Evolutionary conservation across 495 filamentous ascomycete genomes (phyloP).

Genomic region (Annulohypoxylon stygium): DNA sequence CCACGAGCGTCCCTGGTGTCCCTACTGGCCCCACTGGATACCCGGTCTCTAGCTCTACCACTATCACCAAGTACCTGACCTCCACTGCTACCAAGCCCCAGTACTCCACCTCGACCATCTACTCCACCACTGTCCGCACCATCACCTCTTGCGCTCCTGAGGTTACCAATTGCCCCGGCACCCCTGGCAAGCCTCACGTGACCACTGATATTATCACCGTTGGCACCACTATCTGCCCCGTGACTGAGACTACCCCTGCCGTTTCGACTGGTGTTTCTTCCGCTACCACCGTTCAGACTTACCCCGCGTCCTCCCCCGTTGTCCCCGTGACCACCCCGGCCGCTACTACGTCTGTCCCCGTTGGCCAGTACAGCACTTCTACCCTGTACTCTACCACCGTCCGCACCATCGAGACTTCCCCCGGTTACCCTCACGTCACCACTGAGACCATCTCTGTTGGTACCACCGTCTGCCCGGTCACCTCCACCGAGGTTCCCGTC

Average conservation of each 20-base stretch:
- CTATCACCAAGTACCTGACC: constrained; percentile 45
- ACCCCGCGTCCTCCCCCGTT: not conserved
- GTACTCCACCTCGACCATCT: constrained; percentile 55
- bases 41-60: constrained; percentile 8
- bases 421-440: not conserved
- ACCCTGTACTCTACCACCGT: constrained; percentile 6
- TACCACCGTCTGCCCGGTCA: constrained; percentile 6
- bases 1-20: not conserved
- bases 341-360: not conserved
- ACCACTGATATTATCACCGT: constrained; percentile 32
- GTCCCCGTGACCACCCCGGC: not conserved
- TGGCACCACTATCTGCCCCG: constrained; percentile 38
- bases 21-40: constrained; percentile 7
- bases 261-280: constrained; percentile 1
- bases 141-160: constrained; percentile 53
- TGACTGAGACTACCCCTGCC: constrained; percentile 20
- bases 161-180: constrained; percentile 36
- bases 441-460: constrained; percentile 1
- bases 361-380: not conserved
- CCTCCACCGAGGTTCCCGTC: not conserved
- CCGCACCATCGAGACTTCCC: not conserved
- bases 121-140: constrained; percentile 52
- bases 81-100: constrained; percentile 43
- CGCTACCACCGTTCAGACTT: not conserved
- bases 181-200: constrained; percentile 20